phyloP scores from a whole-genome alignment of 257 asterid species.

The Fraxinus cuspidata region DNA sequence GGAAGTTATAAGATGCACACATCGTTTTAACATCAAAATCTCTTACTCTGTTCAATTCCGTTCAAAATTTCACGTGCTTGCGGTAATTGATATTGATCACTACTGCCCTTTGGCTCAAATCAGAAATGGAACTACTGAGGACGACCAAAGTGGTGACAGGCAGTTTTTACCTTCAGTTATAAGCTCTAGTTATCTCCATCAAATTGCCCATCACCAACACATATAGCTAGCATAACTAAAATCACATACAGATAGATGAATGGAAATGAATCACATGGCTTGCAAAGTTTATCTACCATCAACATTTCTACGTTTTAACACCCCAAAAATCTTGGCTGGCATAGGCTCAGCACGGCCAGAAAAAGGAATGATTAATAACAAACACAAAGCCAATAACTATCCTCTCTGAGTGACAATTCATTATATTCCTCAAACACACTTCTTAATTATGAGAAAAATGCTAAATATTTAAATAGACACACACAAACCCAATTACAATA shows the following conservation, averaged over 20 bases:
- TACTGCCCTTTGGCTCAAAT: not conserved
- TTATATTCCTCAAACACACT: too few species aligned
- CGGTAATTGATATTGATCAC: not conserved
- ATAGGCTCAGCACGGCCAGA: too few species aligned
- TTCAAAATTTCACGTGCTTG: not conserved
- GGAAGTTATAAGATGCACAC: not conserved
- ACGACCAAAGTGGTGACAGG: not conserved
- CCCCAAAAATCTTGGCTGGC: too few species aligned
- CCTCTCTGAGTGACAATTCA: too few species aligned
- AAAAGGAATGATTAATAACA: too few species aligned
- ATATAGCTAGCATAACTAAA: too few species aligned
- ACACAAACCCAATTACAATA: not conserved
- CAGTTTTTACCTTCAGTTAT: not conserved
- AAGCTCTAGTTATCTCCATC: not conserved
- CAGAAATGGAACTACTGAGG: not conserved
- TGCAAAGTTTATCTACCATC: too few species aligned
- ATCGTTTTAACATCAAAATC: not conserved
- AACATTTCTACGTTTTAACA: too few species aligned
- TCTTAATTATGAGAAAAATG: too few species aligned
- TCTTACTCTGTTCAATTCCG: too few species aligned
- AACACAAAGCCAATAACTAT: too few species aligned
- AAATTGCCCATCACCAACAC: not conserved
- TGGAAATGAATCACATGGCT: too few species aligned
- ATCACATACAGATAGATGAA: not conserved
- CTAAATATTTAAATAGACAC: not conserved